Evolutionary conservation across 2,329 filamentous ascomycete genomes (phyloP).

Genomic region (Fusarium transvaalense): DNA sequence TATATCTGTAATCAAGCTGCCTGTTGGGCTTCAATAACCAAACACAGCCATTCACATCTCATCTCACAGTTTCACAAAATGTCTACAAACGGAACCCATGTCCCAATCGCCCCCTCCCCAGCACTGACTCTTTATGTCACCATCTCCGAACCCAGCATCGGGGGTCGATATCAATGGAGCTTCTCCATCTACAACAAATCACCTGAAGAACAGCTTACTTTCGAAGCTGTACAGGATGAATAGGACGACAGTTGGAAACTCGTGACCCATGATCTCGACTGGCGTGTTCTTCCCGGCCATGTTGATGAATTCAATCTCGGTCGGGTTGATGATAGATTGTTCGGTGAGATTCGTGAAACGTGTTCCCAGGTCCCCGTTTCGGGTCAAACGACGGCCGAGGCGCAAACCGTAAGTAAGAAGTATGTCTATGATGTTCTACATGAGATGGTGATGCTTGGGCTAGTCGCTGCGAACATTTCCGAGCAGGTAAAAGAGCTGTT

Average conservation of each 20-base stretch:
- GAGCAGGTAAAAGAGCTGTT: background rate
- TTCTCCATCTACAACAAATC: background rate
- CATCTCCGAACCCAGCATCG: background rate
- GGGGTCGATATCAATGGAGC: background rate
- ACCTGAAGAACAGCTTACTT: too few relatives aligned
- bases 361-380: background rate
- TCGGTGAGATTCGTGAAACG: background rate
- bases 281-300: background rate
- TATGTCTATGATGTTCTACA: background rate
- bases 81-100: background rate
- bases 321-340: too few relatives aligned
- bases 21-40: background rate
- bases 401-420: background rate
- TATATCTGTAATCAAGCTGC: background rate
- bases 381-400: fast-evolving
- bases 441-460: too few relatives aligned
- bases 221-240: background rate
- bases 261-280: too few relatives aligned
- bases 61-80: background rate
- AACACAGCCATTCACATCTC: background rate
- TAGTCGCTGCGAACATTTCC: too few relatives aligned
- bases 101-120: background rate
- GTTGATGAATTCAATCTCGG: background rate
- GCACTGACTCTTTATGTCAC: background rate
- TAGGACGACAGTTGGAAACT: too few relatives aligned